Evolutionary conservation across 352 stramenopile genomes (phyloP).

Genomic region (Phytophthora idaei): DNA sequence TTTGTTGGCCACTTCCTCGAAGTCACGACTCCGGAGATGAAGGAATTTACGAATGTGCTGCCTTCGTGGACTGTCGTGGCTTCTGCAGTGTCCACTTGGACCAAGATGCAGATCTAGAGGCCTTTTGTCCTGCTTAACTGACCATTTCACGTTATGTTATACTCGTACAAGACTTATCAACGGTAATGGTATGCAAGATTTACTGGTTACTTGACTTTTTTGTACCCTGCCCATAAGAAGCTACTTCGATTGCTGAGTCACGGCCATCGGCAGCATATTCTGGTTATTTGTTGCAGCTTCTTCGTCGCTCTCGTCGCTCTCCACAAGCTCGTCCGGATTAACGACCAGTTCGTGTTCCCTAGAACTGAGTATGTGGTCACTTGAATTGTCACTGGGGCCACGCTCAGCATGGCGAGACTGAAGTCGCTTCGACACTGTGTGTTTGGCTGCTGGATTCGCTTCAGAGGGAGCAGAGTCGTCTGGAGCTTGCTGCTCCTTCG

Average conservation of each 20-base stretch:
- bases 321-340: slow-evolving; percentile 34
- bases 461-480: slow-evolving; percentile 1
- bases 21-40: slow-evolving; percentile 51
- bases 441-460: background rate
- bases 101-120: slow-evolving; percentile 57
- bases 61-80: slow-evolving; percentile 55
- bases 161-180: background rate
- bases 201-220: background rate
- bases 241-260: background rate
- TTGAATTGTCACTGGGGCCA: slow-evolving; percentile 23
- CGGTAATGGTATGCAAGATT: background rate
- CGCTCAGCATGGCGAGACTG: slow-evolving; percentile 19
- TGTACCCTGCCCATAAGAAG: too few relatives aligned
- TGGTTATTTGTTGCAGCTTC: slow-evolving; percentile 12
- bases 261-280: background rate
- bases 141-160: background rate
- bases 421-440: slow-evolving; percentile 7
- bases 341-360: slow-evolving; percentile 30
- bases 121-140: slow-evolving; percentile 1
- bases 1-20: slow-evolving; percentile 79
- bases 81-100: slow-evolving; percentile 65
- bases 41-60: slow-evolving; percentile 46
- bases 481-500: background rate
- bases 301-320: slow-evolving; percentile 35
- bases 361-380: slow-evolving; percentile 13